Evolutionary conservation across 768 basidiomycete genomes (phyloP), one percentile per base, ranked within the genome.

Genomic region (Auricularia sp.): DNA sequence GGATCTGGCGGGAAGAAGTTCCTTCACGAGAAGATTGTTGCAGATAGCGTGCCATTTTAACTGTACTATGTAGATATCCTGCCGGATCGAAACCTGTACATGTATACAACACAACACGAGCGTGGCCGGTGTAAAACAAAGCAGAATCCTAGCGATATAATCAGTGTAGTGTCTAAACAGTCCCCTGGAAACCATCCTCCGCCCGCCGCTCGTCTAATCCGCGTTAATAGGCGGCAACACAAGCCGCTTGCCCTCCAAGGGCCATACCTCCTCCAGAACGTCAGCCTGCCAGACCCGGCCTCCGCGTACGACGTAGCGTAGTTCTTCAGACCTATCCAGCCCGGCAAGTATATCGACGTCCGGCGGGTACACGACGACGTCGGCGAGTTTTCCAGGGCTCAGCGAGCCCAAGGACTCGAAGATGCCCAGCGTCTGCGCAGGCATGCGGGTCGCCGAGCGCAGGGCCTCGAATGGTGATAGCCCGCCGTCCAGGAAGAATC

Each of bases 401-500:
- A 90, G 77, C 0, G 86, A 84, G 16, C 89, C 89, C 3, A 90
- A 71, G 3, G 87, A 84, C 35, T 75, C 67, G 67, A 80, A 79
- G 37, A 90, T 77, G 51, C 88, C 88, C n/a, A 90, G 81, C 0
- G 88, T 86, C 62, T 75, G 77, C 1, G 89, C 89, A 13, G 84
- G 88, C 18, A 80, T 79, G 0, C 82, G 80, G 4, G 88, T 89
- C 3, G 89, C 89, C 0, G 88, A 86, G 62, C 82, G 83, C 54
- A 90, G 74, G 42, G 85, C 88, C 80, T 90, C 85, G 69, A 88
- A 90, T 69, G 86, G 88, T 34, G 75, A 83, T 67, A 90, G 73
- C 2, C 89, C 89, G 24, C 89, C 89, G 16, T 78, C 75, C 54
- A 77, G 77, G 35, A 86, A 78, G 71, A 88, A 88, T 62, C 77